These are phyloP conservation scores for Marasmius oreades DNA, from an alignment of 1,284 basidiomycete genomes.

Conservation along the genomic window DNA sequence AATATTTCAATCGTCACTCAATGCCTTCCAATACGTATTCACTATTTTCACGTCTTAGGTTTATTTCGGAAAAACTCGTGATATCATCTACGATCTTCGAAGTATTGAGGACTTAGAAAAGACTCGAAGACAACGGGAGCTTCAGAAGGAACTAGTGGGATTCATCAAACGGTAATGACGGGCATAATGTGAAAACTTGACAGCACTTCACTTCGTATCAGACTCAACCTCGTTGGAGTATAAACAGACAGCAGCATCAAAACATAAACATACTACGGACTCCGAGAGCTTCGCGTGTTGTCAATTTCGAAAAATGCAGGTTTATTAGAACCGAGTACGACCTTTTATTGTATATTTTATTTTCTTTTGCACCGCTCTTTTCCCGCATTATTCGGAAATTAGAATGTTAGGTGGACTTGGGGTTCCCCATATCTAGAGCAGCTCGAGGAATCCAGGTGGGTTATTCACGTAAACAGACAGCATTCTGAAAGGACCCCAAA, in stretches of 20 bases:
- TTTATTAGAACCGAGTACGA: too few species aligned
- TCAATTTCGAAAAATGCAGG: too few species aligned
- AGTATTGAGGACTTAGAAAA: slow-evolving; percentile 86
- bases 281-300: too few species aligned
- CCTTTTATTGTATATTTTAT: too few species aligned
- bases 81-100: slow-evolving; percentile 89
- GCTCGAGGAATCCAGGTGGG: too few species aligned
- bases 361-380: too few species aligned
- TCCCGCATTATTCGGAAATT: too few species aligned
- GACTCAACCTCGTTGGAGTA: neutral
- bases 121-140: slow-evolving; percentile 74
- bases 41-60: slow-evolving; percentile 47
- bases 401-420: too few species aligned
- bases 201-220: neutral
- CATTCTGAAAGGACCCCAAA: neutral
- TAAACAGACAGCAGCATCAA: neutral
- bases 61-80: slow-evolving; percentile 97
- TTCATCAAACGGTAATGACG: slow-evolving; percentile 63
- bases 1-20: slow-evolving; percentile 14
- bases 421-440: too few species aligned
- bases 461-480: too few species aligned
- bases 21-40: too few species aligned
- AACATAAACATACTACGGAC: too few species aligned
- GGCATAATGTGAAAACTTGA: neutral
- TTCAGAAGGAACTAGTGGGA: slow-evolving; percentile 95